These are phyloP conservation scores for Rhizopus microsporus DNA, from an alignment of 371 early-diverging fungal genomes.

Conservation along the genomic window DNA sequence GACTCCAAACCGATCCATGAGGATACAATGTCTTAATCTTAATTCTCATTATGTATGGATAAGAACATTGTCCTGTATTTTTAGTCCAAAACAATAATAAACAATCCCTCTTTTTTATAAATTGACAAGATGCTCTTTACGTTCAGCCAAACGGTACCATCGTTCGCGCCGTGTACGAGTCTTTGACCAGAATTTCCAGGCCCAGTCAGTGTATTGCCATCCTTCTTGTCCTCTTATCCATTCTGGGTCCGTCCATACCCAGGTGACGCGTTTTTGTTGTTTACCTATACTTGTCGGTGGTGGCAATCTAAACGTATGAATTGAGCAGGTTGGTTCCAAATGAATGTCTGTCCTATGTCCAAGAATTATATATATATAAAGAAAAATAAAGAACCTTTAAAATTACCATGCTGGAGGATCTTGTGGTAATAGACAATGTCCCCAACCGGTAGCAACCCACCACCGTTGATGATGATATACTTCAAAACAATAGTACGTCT, in stretches of 20 bases:
- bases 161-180: slow-evolving; percentile 17
- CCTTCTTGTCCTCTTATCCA: slow-evolving; percentile 15
- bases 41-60: slow-evolving; percentile 64
- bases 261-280: slow-evolving; percentile 10
- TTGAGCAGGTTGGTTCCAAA: slow-evolving; percentile 23
- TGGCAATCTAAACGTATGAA: slow-evolving; percentile 25
- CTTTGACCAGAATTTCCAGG: slow-evolving; percentile 16
- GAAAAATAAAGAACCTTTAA: neutral
- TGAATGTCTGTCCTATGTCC: slow-evolving; percentile 31
- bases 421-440: slow-evolving; percentile 21
- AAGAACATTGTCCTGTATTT: slow-evolving; percentile 3
- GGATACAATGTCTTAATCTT: slow-evolving; percentile 60
- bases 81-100: neutral
- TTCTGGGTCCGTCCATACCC: slow-evolving; percentile 22
- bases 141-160: slow-evolving; percentile 23
- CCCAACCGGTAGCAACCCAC: slow-evolving; percentile 35
- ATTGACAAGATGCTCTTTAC: slow-evolving; percentile 10
- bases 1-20: slow-evolving; percentile 59
- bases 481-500: slow-evolving; percentile 24
- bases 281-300: slow-evolving; percentile 8
- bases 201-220: slow-evolving; percentile 23
- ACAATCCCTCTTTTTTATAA: neutral
- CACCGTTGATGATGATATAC: slow-evolving; percentile 36
- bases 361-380: slow-evolving; percentile 2
- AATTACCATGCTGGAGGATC: slow-evolving; percentile 33